Evolutionary conservation across 257 asterid species (phyloP).

Genomic region (Linderniella brevidens): DNA sequence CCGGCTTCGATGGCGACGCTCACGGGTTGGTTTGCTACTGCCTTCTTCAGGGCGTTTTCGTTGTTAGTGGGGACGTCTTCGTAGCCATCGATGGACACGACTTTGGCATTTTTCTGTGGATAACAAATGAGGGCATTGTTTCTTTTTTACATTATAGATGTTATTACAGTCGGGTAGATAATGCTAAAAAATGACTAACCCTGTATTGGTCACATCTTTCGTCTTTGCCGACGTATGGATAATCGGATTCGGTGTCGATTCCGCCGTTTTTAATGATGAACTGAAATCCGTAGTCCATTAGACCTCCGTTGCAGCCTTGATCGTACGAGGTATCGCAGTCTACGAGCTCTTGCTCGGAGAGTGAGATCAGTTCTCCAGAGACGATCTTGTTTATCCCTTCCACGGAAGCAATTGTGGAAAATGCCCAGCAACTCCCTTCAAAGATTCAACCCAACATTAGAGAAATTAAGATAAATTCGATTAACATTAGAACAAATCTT

Average conservation of each 20-base stretch:
- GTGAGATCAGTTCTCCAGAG: slow-evolving; percentile 5
- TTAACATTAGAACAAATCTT: too few species aligned
- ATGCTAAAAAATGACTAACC: not conserved
- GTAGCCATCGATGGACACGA: slow-evolving; percentile 14
- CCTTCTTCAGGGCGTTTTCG: slow-evolving; percentile 16
- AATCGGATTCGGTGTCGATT: slow-evolving; percentile 5
- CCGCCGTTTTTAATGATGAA: slow-evolving; percentile 8
- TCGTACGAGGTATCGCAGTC: slow-evolving; percentile 5
- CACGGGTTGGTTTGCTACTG: slow-evolving; percentile 17
- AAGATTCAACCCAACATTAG: not conserved
- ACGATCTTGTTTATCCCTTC: slow-evolving; percentile 9
- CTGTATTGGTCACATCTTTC: slow-evolving; percentile 8
- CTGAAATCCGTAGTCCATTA: slow-evolving; percentile 6
- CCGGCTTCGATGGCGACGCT: slow-evolving; percentile 6
- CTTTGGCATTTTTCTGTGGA: slow-evolving; percentile 21
- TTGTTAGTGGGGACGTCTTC: slow-evolving; percentile 13
- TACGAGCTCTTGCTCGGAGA: slow-evolving; percentile 8
- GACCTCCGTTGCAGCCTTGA: not conserved
- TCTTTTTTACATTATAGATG: too few species aligned
- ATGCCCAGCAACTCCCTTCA: slow-evolving; percentile 9
- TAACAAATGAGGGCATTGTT: too few species aligned
- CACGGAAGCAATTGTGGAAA: slow-evolving; percentile 7
- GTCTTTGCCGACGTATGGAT: slow-evolving; percentile 8
- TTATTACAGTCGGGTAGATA: too few species aligned
- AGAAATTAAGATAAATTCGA: not conserved